phyloP scores from a whole-genome alignment of 306 rosid genomes.

The Ziziphus jujuba region DNA sequence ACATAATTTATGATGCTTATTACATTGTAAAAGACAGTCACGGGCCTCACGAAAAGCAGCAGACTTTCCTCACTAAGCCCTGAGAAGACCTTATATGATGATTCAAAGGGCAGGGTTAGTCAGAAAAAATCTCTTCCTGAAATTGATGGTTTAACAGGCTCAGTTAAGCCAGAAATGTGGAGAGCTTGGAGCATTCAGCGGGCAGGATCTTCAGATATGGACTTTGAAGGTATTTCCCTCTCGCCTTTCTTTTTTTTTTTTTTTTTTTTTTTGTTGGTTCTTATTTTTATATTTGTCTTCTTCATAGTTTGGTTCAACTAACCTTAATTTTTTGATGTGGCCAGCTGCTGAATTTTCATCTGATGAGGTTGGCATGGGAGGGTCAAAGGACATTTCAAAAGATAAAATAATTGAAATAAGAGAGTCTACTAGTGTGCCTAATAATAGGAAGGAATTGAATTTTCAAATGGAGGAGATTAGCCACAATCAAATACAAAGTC shows the following conservation, averaged over 20 bases:
- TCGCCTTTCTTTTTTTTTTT: conserved; percentile 11
- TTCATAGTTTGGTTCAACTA: conserved; percentile 17
- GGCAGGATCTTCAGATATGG: conserved; percentile 45
- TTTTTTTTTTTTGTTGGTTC: too few species aligned
- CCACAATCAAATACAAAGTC: conserved; percentile 43
- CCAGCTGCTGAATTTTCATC: conserved; percentile 64
- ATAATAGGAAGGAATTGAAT: conserved; percentile 32
- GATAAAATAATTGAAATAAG: conserved; percentile 29
- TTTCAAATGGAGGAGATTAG: conserved; percentile 31
- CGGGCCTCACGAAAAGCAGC: conserved; percentile 37
- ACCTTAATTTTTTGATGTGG: conserved; percentile 26
- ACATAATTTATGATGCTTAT: conserved; percentile 39
- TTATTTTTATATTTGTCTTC: conserved; percentile 10
- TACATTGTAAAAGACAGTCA: conserved; percentile 62
- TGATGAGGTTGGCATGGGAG: conserved; percentile 29
- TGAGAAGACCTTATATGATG: conserved; percentile 21
- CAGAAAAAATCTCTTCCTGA: conserved; percentile 34
- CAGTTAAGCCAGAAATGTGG: conserved; percentile 53
- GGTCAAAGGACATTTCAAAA: conserved; percentile 30
- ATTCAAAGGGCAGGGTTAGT: conserved; percentile 35
- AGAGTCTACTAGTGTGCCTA: conserved; percentile 24
- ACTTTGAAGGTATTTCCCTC: conserved; percentile 60
- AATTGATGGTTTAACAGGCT: conserved; percentile 33
- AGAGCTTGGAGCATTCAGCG: conserved; percentile 68
- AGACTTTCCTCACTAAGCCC: conserved; percentile 40